Base-by-base conservation (phyloP, 176 grass and related monocot genomes). In the Raddia guianensis region DNA sequence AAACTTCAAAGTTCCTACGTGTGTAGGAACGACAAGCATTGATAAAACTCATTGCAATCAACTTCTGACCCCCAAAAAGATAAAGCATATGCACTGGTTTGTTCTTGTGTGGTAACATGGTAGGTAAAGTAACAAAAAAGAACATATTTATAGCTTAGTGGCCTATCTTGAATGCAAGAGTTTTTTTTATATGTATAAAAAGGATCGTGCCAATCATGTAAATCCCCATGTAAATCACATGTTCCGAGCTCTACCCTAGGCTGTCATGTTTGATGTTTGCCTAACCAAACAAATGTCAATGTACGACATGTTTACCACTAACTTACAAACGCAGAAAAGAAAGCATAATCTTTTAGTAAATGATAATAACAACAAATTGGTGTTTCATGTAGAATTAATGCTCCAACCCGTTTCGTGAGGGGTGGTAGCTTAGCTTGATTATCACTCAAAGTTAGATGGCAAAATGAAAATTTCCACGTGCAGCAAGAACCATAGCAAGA, bases 371-470 rank as follows among this genome's bases (percentile, higher is more conserved):
- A 67, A 10, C 27, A 27, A 3, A 40, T 67, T 45, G 64, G 45
- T 70, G 67, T 48, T 49, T 27, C 13, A 69, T 2, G 18, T 70
- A 8, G n/a, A 70, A n/a, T n/a, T n/a, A n/a, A 49, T 13, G n/a
- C 42, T 68, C 15, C 8, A 68, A 37, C 52, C 59, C 63, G 42
- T 5, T 43, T 62, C 32, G 16, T 70, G 16, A 50, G 11, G 54
- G 70, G 52, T 54, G 80, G 80, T 55, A 42, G 56, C 62, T 45
- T 69, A 79, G 49, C 77, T 80, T 71, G 58, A 83, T 68, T 49
- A 62, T 48, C 0, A 49, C 37, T 83, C 40, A 72, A 85, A 79
- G 75, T 37, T 64, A 5, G 2, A 9, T 14, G 34, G 7, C 32
- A 56, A 54, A 65, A 65, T 1, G 27, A 27, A 27, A 27, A 27